These are phyloP conservation scores for Amylocarpus encephaloides DNA, from an alignment of 2,329 filamentous ascomycete species.

Conservation along the genomic window DNA sequence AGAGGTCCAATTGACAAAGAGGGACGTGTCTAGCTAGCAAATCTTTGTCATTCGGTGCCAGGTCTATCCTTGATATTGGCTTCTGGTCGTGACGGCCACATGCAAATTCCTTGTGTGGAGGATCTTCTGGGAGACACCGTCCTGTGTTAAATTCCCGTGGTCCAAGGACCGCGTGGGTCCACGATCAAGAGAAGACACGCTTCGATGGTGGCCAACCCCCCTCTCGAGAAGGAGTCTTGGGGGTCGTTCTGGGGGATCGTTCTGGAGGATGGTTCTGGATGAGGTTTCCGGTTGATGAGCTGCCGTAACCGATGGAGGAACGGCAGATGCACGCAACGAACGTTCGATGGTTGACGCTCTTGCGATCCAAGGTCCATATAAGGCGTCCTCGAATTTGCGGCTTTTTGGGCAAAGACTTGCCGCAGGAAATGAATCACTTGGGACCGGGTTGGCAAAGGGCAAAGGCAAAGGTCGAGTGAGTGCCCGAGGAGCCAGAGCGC, in stretches of 20 bases:
- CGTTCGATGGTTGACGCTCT: constrained; percentile 14
- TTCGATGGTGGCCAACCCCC: constrained; percentile 5
- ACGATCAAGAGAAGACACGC: constrained; percentile 1
- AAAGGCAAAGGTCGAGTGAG: constrained; percentile 4
- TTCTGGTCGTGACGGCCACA: constrained; percentile 11
- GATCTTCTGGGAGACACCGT: constrained; percentile 12
- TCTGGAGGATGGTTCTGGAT: not conserved
- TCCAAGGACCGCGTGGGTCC: constrained; percentile 9
- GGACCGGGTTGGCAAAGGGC: constrained; percentile 7
- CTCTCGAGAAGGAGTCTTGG: constrained; percentile 23
- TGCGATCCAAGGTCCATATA: constrained; percentile 4
- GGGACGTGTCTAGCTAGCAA: not conserved
- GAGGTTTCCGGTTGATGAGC: constrained; percentile 5
- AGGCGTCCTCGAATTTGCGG: not conserved
- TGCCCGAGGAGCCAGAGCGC: not conserved
- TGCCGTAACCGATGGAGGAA: constrained; percentile 13
- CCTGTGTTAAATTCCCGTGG: not conserved
- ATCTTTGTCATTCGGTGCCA: constrained; percentile 21
- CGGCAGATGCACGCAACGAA: constrained; percentile 13
- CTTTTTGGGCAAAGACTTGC: not conserved
- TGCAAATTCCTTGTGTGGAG: constrained; percentile 24
- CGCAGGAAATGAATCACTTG: constrained; percentile 19
- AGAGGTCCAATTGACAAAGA: no score
- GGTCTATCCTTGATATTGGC: constrained; percentile 25
- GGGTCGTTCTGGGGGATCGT: no score